Evolutionary conservation across 257 asterid species (phyloP).

Genomic region (Forsythia viridissima): DNA sequence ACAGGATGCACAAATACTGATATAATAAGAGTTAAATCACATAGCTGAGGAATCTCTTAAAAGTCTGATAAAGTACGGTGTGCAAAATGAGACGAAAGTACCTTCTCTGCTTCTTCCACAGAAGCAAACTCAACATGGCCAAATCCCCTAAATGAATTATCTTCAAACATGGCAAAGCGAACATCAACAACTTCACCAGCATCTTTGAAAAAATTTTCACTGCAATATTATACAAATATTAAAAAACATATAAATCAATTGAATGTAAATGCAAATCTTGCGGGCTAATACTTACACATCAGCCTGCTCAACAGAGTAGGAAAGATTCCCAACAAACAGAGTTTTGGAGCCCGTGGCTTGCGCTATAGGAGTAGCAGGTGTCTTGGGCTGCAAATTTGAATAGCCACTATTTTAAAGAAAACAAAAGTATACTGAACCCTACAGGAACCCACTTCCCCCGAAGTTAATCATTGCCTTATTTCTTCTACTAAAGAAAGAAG

Average conservation of each 20-base stretch:
- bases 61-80: not conserved
- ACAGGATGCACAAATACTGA: not conserved
- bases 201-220: constrained; percentile 68
- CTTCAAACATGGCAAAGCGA: constrained; percentile 57
- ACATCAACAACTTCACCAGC: constrained; percentile 72
- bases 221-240: constrained; percentile 23
- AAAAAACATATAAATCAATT: not conserved
- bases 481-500: not conserved
- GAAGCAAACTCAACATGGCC: constrained; percentile 88
- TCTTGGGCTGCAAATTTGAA: constrained; percentile 46
- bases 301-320: constrained; percentile 52
- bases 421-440: not conserved
- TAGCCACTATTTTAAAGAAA: not conserved
- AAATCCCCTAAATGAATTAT: constrained; percentile 68
- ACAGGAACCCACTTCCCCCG: not conserved
- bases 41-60: not conserved
- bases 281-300: constrained; percentile 58
- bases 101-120: constrained; percentile 73
- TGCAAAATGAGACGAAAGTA: constrained; percentile 9
- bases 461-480: not conserved
- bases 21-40: not conserved
- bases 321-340: constrained; percentile 75
- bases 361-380: constrained; percentile 47
- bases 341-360: constrained; percentile 58
- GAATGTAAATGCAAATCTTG: not conserved